Percentiles rank a stretch among this genome's conserved stretches.
These are phyloP conservation scores for Pueraria montana DNA, from an alignment of 306 rosid genomes.

Conservation along the genomic window DNA sequence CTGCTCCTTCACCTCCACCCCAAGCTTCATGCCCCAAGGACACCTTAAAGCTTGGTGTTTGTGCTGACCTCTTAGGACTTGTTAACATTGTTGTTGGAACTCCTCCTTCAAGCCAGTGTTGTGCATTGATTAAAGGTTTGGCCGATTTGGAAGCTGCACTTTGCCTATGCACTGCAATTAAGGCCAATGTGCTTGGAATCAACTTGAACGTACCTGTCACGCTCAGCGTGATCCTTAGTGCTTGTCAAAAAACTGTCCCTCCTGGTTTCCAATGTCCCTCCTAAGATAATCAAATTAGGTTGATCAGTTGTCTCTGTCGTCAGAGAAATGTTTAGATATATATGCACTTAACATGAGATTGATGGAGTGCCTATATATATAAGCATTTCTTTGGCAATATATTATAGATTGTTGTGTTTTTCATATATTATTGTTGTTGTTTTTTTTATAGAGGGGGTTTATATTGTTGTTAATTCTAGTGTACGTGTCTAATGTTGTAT, in stretches of 20 bases:
- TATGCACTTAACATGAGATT: not conserved
- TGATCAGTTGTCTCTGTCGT: no score
- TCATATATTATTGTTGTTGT: not conserved
- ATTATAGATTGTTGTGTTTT: not conserved
- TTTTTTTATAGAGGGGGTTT: not conserved
- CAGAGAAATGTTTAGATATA: not conserved
- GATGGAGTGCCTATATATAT: not conserved
- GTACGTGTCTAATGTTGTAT: not conserved
- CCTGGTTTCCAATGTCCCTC: constrained; percentile 70
- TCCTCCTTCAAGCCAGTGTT: constrained; percentile 69
- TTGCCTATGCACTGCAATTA: constrained; percentile 85
- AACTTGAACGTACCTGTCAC: constrained; percentile 73
- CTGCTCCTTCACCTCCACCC: not conserved
- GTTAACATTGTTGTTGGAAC: constrained; percentile 56
- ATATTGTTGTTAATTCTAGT: not conserved
- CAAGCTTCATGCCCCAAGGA: constrained; percentile 64
- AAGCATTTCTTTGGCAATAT: not conserved
- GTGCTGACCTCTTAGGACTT: constrained; percentile 68
- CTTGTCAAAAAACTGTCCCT: constrained; percentile 83
- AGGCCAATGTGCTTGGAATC: constrained; percentile 79
- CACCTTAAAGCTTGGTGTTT: constrained; percentile 73
- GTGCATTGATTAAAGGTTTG: constrained; percentile 73
- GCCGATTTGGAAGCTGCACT: constrained; percentile 75
- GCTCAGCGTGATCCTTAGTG: constrained; percentile 68
- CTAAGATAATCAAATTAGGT: not conserved